Evolutionary conservation across 805 yeast genomes (phyloP), one percentile per base, ranked within the genome.

Genomic region (Sungouiozyma intestinalis): DNA sequence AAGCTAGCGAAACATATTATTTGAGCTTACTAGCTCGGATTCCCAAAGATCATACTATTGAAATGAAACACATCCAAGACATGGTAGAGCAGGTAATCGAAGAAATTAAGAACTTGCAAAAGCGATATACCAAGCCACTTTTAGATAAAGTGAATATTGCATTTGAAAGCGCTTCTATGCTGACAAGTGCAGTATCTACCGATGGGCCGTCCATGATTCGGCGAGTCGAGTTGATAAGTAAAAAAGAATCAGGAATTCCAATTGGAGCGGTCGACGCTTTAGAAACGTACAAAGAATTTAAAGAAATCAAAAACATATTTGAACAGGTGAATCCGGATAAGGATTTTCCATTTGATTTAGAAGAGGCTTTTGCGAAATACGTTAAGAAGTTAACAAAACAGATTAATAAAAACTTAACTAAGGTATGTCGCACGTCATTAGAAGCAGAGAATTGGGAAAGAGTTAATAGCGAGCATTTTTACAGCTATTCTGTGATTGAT

Each of bases 401-500:
- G 2, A 73, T 81, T 44, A 64, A 73, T 2, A 62, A 55, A 13
- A 70, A 69, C 42, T 66, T 82, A 3, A 45, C 54, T 2, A 57
- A 65, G 3, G 74, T 77, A 50, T 74, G 81, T 4, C 62, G 67
- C 14, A 68, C 73, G 20, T 77, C 90, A 0, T 54, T 85, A 3
- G 64, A 66, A 8, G 70, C 66, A 9, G 96, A 87, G 55, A 52
- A 54, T 1, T 78, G 80, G 57, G 63, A 67, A 40, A 76, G 80
- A 0, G 52, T 77, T 15, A 75, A 76, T 46, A 65, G 68, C 36
- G 64, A 60, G 2, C 64, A 65, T 4, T 53, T 53, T 1, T 68
- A 69, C 52, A 77, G 85, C 46, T 65, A 76, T 2, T 82, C 90
- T 0, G 83, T 81, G 1, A 55, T 73, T 17, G 92, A 84, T 55